These are phyloP conservation scores for Mucor plumbeus DNA, from an alignment of 371 early-diverging fungal genomes.

Conservation along the genomic window DNA sequence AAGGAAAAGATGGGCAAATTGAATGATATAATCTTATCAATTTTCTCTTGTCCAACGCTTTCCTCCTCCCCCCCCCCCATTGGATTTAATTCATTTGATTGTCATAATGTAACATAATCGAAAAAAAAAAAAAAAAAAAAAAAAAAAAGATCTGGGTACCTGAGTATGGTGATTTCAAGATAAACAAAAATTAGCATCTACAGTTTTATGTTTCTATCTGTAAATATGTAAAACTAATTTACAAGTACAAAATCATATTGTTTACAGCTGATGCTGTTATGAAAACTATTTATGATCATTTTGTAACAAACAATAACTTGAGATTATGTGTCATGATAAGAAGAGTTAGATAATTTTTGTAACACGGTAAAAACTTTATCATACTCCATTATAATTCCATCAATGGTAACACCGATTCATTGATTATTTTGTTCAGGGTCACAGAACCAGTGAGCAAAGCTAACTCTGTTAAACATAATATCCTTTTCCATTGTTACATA, in stretches of 20 bases:
- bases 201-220: neutral
- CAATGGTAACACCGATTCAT: constrained; percentile 1
- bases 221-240: too few relatives aligned
- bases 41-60: neutral
- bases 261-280: neutral
- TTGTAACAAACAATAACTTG: neutral
- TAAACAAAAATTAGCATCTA: neutral
- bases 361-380: neutral
- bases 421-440: constrained; percentile 1
- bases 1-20: constrained; percentile 1
- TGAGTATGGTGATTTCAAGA: neutral
- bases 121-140: neutral
- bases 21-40: neutral
- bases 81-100: neutral
- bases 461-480: neutral
- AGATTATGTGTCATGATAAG: neutral
- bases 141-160: neutral
- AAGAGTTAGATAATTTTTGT: neutral
- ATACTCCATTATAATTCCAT: neutral
- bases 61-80: neutral
- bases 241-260: neutral
- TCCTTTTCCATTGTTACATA: neutral
- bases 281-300: neutral
- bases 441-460: neutral
- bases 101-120: too few relatives aligned